Conservation (phyloP, 495 filamentous ascomycete species). For the Pyronema domesticum region DNA sequence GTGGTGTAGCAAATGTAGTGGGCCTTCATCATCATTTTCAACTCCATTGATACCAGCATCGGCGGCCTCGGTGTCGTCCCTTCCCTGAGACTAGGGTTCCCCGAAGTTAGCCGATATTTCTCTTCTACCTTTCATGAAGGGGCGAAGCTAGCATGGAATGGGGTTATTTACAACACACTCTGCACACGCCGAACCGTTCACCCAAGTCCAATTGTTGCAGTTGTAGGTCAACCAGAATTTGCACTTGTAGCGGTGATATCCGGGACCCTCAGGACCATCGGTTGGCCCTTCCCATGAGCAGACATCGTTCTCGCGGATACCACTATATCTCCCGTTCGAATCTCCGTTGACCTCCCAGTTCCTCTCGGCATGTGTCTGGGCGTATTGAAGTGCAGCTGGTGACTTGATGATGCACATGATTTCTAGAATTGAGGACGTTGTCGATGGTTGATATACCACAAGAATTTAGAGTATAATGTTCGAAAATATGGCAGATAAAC, state of each 20-base stretch:
- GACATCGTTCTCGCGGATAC: too few relatives aligned
- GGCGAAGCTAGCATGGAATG: not conserved
- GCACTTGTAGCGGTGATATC: constrained; percentile 44
- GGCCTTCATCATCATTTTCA: not conserved
- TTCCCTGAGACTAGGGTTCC: constrained; percentile 10
- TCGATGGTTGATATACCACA: too few relatives aligned
- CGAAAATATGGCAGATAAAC: too few relatives aligned
- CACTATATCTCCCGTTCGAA: too few relatives aligned
- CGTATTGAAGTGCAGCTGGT: too few relatives aligned
- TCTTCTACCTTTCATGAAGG: not conserved
- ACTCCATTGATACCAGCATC: not conserved
- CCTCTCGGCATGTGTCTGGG: too few relatives aligned
- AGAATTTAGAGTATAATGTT: too few relatives aligned
- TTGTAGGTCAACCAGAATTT: constrained; percentile 41
- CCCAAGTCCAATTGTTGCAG: constrained; percentile 44
- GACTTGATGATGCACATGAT: too few relatives aligned
- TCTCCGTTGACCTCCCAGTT: too few relatives aligned
- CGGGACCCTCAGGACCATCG: constrained; percentile 19
- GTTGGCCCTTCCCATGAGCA: too few relatives aligned
- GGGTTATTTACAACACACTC: constrained; percentile 35
- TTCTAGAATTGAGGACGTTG: too few relatives aligned
- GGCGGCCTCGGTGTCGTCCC: constrained; percentile 5
- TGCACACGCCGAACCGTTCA: constrained; percentile 39
- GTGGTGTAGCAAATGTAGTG: not conserved
- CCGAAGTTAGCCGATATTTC: constrained; percentile 2